Conservation (phyloP, 345 rosid species). For the Excoecaria agallocha region DNA sequence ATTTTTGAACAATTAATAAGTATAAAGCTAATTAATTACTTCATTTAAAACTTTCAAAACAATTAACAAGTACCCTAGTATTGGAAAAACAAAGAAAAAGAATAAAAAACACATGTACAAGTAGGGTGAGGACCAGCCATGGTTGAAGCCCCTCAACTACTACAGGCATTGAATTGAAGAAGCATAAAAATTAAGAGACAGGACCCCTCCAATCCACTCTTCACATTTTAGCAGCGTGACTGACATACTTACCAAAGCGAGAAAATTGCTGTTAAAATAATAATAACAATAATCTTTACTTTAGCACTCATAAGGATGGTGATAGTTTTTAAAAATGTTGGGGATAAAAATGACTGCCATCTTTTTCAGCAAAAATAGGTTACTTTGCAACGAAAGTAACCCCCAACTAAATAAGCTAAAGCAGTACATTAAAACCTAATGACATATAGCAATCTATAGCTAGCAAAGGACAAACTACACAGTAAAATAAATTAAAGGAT, state of each 20-base stretch:
- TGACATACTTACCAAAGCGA: conserved; percentile 22
- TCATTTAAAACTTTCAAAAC: too few relatives aligned
- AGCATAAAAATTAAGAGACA: not conserved
- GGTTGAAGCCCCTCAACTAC: not conserved
- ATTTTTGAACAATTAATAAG: too few relatives aligned
- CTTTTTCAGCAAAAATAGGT: conserved; percentile 32
- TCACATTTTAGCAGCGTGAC: not conserved
- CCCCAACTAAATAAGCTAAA: too few relatives aligned
- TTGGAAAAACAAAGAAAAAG: too few relatives aligned
- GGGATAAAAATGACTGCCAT: conserved; percentile 21
- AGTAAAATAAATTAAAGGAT: conserved; percentile 30
- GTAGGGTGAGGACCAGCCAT: not conserved
- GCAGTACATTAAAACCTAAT: too few relatives aligned
- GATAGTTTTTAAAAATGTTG: conserved; percentile 32
- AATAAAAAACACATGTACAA: not conserved
- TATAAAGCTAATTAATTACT: too few relatives aligned
- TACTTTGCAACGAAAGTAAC: conserved; percentile 3
- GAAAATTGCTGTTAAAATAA: conserved; percentile 20
- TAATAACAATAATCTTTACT: not conserved
- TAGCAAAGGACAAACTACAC: conserved; percentile 26
- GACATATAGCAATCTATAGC: not conserved
- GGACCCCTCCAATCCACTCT: not conserved
- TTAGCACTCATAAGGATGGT: conserved; percentile 27
- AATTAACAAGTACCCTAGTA: too few relatives aligned
- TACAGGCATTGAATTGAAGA: not conserved